Percentiles rank a stretch among this genome's conserved stretches.
Evolutionary conservation across 2,329 filamentous ascomycete genomes (phyloP).

Genomic region (Fusarium haematococcum): DNA sequence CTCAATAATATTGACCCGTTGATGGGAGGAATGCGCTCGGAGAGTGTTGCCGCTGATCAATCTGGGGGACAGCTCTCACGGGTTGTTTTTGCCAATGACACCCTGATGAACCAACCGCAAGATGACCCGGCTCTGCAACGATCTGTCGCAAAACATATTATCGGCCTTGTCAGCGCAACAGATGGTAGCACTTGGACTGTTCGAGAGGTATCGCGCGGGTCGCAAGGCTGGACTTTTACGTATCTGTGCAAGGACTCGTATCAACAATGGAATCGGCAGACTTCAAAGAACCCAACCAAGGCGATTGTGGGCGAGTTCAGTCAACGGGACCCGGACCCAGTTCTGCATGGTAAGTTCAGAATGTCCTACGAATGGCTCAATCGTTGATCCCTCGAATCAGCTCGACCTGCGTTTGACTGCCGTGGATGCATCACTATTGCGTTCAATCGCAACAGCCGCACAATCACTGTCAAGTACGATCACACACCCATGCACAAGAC

Average conservation of each 20-base stretch:
- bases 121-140: slow-evolving; percentile 62
- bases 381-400: slow-evolving; percentile 44
- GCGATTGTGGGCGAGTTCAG: slow-evolving; percentile 62
- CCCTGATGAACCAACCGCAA: slow-evolving; percentile 60
- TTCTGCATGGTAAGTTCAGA: slow-evolving; percentile 56
- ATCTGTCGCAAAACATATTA: slow-evolving; percentile 62
- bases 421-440: slow-evolving; percentile 62
- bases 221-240: slow-evolving; percentile 65
- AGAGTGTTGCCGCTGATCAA: slow-evolving; percentile 14
- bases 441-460: slow-evolving; percentile 61
- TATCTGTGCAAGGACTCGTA: slow-evolving; percentile 67
- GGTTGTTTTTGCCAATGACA: slow-evolving; percentile 58
- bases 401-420: slow-evolving; percentile 70
- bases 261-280: slow-evolving; percentile 62
- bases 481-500: slow-evolving; percentile 69
- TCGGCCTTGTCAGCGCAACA: slow-evolving; percentile 54
- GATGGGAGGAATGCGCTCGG: slow-evolving; percentile 45
- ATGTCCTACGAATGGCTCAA: neutral
- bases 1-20: slow-evolving; percentile 51
- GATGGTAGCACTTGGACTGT: slow-evolving; percentile 64
- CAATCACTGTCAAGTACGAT: slow-evolving; percentile 65
- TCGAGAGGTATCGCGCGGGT: slow-evolving; percentile 56
- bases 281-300: slow-evolving; percentile 55
- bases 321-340: slow-evolving; percentile 58
- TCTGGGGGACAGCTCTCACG: slow-evolving; percentile 46